Conservation (phyloP, 2,329 filamentous ascomycete genomes). For the Grosmannia huntii region DNA sequence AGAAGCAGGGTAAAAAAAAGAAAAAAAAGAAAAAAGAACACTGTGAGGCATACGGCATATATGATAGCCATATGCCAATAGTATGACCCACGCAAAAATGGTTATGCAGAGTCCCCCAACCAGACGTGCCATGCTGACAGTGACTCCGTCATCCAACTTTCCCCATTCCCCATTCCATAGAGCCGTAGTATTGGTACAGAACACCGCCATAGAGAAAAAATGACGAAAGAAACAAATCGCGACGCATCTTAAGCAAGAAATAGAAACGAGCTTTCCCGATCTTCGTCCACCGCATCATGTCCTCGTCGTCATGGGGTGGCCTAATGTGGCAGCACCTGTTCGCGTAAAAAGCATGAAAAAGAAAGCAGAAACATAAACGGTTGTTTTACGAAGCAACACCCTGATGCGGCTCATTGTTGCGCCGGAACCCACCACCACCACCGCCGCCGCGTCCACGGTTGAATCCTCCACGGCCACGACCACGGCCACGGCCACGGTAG, state of each 20-base stretch:
- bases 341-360: background rate
- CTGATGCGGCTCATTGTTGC: constrained; percentile 8
- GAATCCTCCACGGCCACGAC: constrained; percentile 44
- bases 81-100: background rate
- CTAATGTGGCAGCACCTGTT: background rate
- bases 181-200: background rate
- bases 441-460: constrained; percentile 23
- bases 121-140: background rate
- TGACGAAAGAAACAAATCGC: background rate
- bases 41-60: no score
- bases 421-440: constrained; percentile 11
- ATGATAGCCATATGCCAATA: background rate
- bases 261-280: background rate
- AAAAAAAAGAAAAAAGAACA: no score
- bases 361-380: background rate
- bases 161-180: background rate
- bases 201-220: background rate
- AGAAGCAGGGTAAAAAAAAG: no score
- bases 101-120: background rate
- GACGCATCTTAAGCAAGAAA: background rate
- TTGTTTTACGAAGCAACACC: background rate
- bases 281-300: background rate
- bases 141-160: background rate
- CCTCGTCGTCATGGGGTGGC: background rate
- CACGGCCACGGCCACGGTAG: constrained; percentile 68